These are phyloP conservation scores for Haematococcus sp. DNA, from an alignment of 139 green algal genomes.

Conservation along the genomic window DNA sequence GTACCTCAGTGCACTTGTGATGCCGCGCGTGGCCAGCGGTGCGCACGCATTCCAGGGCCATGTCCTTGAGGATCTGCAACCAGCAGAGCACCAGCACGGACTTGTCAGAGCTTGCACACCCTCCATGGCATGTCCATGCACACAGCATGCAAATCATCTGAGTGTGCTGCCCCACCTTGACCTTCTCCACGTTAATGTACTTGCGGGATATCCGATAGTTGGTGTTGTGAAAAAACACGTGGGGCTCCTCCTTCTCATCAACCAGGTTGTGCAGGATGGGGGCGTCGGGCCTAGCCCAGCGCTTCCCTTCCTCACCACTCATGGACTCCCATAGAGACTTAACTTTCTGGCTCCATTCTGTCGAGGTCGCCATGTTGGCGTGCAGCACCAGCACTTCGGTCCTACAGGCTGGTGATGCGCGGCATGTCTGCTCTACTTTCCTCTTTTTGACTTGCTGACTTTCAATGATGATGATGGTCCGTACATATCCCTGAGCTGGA, in stretches of 20 bases:
- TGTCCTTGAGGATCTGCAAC: slow-evolving; percentile 35
- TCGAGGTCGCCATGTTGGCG: too few relatives aligned
- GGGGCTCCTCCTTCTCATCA: slow-evolving; percentile 44
- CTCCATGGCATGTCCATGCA: not conserved
- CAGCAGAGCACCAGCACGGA: not conserved
- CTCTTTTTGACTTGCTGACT: too few relatives aligned
- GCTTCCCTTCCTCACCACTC: slow-evolving; percentile 14
- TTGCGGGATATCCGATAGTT: slow-evolving; percentile 48
- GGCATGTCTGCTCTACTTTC: too few relatives aligned
- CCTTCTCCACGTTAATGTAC: slow-evolving; percentile 52
- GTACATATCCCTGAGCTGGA: too few relatives aligned
- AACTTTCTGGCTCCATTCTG: not conserved
- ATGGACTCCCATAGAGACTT: not conserved
- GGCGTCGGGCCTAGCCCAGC: slow-evolving; percentile 33
- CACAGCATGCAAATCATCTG: not conserved
- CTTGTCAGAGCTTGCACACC: too few relatives aligned
- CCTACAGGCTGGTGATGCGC: too few relatives aligned
- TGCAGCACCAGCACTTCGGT: too few relatives aligned
- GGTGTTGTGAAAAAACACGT: slow-evolving; percentile 50
- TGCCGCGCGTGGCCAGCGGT: slow-evolving; percentile 28
- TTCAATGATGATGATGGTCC: too few relatives aligned
- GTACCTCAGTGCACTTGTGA: slow-evolving; percentile 53
- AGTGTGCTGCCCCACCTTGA: slow-evolving; percentile 36
- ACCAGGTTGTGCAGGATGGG: slow-evolving; percentile 40
- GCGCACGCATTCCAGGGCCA: slow-evolving; percentile 38